A percentile compares a stretch with the other conserved stretches of the same genome.
Evolutionary conservation across 2,329 filamentous ascomycete genomes (phyloP).

Genomic region (Pezicula rhizophila): DNA sequence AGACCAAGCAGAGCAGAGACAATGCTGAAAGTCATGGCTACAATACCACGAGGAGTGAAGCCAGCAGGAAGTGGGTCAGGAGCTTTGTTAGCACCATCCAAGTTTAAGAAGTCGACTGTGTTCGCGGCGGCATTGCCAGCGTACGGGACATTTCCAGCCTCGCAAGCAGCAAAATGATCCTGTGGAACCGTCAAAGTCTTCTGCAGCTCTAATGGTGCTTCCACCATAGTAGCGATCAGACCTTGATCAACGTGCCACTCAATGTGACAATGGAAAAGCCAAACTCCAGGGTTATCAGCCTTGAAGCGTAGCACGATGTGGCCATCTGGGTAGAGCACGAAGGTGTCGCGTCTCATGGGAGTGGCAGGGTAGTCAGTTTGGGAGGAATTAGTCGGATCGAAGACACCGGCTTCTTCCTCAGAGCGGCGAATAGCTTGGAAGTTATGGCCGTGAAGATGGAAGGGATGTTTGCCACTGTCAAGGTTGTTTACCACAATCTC

Average conservation of each 20-base stretch:
- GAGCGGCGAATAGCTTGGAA: slow-evolving; percentile 65
- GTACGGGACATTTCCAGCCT: slow-evolving; percentile 41
- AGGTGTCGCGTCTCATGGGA: slow-evolving; percentile 64
- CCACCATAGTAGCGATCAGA: slow-evolving; percentile 53
- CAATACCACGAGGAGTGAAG: slow-evolving; percentile 25
- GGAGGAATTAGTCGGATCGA: slow-evolving; percentile 38
- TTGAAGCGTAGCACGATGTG: slow-evolving; percentile 64
- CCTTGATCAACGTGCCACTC: slow-evolving; percentile 70
- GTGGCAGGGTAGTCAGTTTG: slow-evolving; percentile 42
- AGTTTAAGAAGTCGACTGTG: slow-evolving; percentile 54
- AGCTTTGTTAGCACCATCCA: slow-evolving; percentile 41
- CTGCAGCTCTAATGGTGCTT: slow-evolving; percentile 26
- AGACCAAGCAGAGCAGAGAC: slow-evolving; percentile 23
- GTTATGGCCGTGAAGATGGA: slow-evolving; percentile 69
- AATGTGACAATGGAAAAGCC: slow-evolving; percentile 76
- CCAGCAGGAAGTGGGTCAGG: slow-evolving; percentile 21
- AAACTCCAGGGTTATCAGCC: slow-evolving; percentile 63
- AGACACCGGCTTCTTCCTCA: slow-evolving; percentile 50
- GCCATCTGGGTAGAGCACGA: slow-evolving; percentile 58
- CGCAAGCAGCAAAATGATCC: slow-evolving; percentile 53
- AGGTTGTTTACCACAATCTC: slow-evolving; percentile 75
- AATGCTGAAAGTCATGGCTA: slow-evolving; percentile 24
- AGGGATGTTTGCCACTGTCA: slow-evolving; percentile 64
- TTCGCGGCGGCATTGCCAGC: slow-evolving; percentile 73
- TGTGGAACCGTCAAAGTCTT: slow-evolving; percentile 48